Evolutionary conservation across 2,329 filamentous ascomycete species (phyloP), one percentile per base, ranked within the genome.

Genomic region (Xylaria arbuscula): DNA sequence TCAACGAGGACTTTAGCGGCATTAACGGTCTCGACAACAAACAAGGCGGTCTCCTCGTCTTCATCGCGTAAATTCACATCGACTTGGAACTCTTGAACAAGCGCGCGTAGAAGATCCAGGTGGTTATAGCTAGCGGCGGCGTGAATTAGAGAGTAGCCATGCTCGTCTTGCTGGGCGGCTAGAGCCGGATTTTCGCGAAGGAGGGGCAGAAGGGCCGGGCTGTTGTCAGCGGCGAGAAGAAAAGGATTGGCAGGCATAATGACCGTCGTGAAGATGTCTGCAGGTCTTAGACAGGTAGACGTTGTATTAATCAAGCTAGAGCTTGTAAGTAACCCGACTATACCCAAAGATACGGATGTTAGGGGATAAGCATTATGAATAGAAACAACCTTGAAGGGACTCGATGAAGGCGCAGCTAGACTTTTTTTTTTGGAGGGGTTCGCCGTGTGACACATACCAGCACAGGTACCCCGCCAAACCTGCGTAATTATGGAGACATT

Each of bases 101-200:
- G 86, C 0, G 88, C 81, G 68, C 92, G 90, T 17, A 98, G 86
- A 17, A 99, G 89, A 64, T 92, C 88, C 42, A 93, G 82, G 78
- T 98, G 94, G 78, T 91, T 92, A 85, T 98, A 99, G 73, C 94
- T 98, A 19, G 93, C 91, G 17, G 95, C 93, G 61, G 96, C 96
- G 81, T 99, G 96, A 57, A 98, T 84, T 32, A 98, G 89, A 55
- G 94, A 97, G 83, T 99, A 99, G 76, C 96, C 96, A 77, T 98
- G 92, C 68, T 92, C 89, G 80, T 99, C 96, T 82, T 97, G 93
- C 61, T 87, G 83, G 2, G 90, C 87, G 62, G 96, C 95, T 62
- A 97, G 84, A n/a, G 88, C 81, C 40, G 93, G 93, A 73, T 93
- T 88, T 69, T 89, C 84, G 71, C 88, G 87, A 61, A 99, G 89